phyloP scores from a whole-genome alignment of 192 early-diverging fungal genomes.

The Funneliformis geosporum region DNA sequence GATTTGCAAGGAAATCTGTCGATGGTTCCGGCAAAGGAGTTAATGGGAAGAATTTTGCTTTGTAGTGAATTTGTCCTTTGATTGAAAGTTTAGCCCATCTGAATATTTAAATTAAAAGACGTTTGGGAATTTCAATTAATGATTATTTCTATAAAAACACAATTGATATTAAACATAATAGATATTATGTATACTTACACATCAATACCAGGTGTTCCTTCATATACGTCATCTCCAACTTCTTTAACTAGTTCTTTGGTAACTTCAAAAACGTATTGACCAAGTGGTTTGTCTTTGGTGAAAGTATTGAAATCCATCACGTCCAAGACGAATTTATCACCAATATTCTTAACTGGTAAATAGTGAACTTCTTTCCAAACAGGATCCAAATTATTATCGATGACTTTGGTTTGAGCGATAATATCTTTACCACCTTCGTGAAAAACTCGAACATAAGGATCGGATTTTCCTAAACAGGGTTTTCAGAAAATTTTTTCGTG shows the following conservation, averaged over 20 bases:
- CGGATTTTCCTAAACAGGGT: conserved; percentile 82
- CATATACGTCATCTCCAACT: conserved; percentile 39
- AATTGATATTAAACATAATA: neutral
- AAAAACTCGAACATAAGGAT: conserved; percentile 83
- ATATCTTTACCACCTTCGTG: conserved; percentile 37
- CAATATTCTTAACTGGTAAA: conserved; percentile 74
- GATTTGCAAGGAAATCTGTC: conserved; percentile 33
- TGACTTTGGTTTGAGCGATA: conserved; percentile 75
- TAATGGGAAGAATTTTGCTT: conserved; percentile 41
- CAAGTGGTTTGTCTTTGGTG: conserved; percentile 83
- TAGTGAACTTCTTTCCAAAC: conserved; percentile 92
- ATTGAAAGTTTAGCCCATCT: conserved; percentile 34
- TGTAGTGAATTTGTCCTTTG: conserved; percentile 43
- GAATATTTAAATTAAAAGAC: neutral
- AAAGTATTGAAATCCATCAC: conserved; percentile 89
- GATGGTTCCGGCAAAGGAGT: conserved; percentile 1
- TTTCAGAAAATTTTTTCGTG: neutral
- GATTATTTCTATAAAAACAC: neutral
- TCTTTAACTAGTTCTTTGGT: conserved; percentile 61
- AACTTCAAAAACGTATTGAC: conserved; percentile 64
- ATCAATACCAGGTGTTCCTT: conserved; percentile 36
- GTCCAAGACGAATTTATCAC: conserved; percentile 74
- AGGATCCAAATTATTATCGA: conserved; percentile 83
- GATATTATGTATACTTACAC: conserved; percentile 25
- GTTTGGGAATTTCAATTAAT: neutral